A percentile compares a stretch with the other conserved stretches of the same genome.
phyloP scores from a whole-genome alignment of 352 stramenopile genomes.

The Elongisporangium prolatum region DNA sequence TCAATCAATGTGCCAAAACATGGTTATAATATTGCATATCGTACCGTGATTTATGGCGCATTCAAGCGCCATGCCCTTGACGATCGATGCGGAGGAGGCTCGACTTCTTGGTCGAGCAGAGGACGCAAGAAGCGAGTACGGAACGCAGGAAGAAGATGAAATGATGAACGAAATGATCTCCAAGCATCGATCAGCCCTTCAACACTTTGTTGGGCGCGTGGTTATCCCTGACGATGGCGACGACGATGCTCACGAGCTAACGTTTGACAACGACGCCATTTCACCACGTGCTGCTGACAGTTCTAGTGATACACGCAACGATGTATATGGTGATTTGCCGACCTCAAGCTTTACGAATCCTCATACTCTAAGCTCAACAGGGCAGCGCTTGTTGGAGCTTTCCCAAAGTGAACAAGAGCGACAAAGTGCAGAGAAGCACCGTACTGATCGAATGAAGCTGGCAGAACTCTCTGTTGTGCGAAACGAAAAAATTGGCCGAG shows the following conservation, averaged over 20 bases:
- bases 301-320: slow-evolving; percentile 15
- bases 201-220: slow-evolving; percentile 11
- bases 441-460: slow-evolving; percentile 70
- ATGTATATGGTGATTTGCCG: neutral
- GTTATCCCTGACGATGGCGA: slow-evolving; percentile 10
- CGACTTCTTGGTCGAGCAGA: neutral
- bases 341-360: slow-evolving; percentile 27
- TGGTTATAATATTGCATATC: neutral
- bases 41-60: neutral
- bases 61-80: neutral
- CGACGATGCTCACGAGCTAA: slow-evolving; percentile 11
- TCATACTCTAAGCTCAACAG: slow-evolving; percentile 25
- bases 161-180: slow-evolving; percentile 26
- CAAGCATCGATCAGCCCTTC: slow-evolving; percentile 21
- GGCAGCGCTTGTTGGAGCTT: slow-evolving; percentile 45
- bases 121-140: neutral
- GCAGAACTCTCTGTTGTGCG: slow-evolving; percentile 74
- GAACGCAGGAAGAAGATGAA: slow-evolving; percentile 14
- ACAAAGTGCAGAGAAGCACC: slow-evolving; percentile 3
- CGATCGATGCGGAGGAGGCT: neutral
- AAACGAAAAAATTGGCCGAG: slow-evolving; percentile 33
- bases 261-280: slow-evolving; percentile 13
- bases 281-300: slow-evolving; percentile 9
- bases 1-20: neutral
- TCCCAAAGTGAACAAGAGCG: slow-evolving; percentile 33